These are phyloP conservation scores for Fusarium multiceps DNA, from an alignment of 2,329 filamentous ascomycete genomes.

Conservation along the genomic window DNA sequence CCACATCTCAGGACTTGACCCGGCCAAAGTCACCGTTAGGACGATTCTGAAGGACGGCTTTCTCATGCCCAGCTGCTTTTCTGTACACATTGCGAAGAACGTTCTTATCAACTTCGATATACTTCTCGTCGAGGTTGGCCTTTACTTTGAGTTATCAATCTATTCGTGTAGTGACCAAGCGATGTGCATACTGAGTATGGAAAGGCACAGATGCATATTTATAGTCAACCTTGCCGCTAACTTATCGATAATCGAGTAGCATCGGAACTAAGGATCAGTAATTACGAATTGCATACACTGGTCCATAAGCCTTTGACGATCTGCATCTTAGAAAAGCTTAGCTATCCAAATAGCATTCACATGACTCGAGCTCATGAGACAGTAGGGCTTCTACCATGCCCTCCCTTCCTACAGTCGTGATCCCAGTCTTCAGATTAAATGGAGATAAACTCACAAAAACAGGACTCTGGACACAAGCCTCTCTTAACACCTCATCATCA, in stretches of 20 bases:
- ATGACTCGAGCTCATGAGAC: background rate
- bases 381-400: background rate
- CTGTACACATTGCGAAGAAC: background rate
- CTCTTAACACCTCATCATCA: rapidly evolving
- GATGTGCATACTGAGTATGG: no score
- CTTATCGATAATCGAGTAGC: background rate
- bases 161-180: no score
- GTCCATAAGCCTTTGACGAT: background rate
- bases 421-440: background rate
- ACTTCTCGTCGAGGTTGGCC: background rate
- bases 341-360: background rate
- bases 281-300: background rate
- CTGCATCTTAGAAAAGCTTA: background rate
- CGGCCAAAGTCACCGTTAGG: background rate
- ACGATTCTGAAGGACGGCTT: background rate
- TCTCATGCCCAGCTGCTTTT: background rate
- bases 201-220: no score
- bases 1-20: background rate
- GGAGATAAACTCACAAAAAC: no score
- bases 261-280: background rate
- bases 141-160: background rate
- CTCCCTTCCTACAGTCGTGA: background rate
- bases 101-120: background rate
- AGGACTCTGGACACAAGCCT: no score
- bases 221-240: no score